Base-by-base conservation (phyloP, 768 basidiomycete genomes). In the Mycena chlorophos region DNA sequence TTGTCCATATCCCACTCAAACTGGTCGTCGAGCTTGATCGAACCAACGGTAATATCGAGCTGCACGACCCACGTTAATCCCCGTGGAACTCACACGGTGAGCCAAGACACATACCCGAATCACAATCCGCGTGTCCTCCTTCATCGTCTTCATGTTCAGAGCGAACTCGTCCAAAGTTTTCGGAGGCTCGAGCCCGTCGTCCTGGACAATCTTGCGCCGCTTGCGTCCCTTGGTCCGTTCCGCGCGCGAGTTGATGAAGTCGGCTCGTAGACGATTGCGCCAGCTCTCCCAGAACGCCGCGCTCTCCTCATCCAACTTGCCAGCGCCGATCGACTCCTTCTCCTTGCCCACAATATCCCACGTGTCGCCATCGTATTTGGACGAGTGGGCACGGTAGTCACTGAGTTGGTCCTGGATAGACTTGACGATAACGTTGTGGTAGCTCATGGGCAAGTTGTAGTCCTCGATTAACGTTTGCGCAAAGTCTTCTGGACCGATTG, bases 1-100 rank as follows among this genome's bases (percentile, higher is more conserved):
- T 89, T 93, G 62, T 88, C 88, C 31, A 98, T 71, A 69, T 99
- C 96, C 97, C 97, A 99, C 68, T 98, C 97, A 66, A 98, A 96
- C 66, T 94, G 90, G 71, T 99, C 97, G 53, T 93, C 90, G 22
- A 99, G 81, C 70, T 95, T 94, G 75, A 94, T 84, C 5, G 88
- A 85, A 22, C 93, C 96, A 52, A 95, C 88, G 52, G 94, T 91
- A 71, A 98, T 93, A 71, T 98, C 96, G 58, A 99, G 82, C 94
- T 98, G 17, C 19, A 26, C 27, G 14, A 42, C 29, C 47, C 28
- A 52, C 37, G 55, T 26, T 30, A 52, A 51, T 34, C 45, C 52
- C 42, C 58, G 49, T 43, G 42, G 49, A 57, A 53, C 38, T 39
- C 42, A 39, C 50, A 37, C n/a, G 37, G 50, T 30, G 47, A 12